Conservation (phyloP, 2,329 filamentous ascomycete species). For the Stagonosporopsis vannaccii region DNA sequence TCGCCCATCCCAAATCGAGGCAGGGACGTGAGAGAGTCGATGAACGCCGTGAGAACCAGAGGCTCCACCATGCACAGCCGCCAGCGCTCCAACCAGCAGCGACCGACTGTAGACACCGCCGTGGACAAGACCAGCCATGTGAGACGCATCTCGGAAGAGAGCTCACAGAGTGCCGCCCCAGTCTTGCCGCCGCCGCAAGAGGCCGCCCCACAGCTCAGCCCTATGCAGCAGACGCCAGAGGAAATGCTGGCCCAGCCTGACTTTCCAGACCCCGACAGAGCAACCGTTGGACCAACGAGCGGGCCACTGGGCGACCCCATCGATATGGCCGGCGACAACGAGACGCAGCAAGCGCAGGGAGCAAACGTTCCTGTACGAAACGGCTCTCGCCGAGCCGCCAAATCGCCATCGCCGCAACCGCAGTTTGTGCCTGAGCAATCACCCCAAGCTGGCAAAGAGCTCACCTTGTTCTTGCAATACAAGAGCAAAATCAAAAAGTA, state of each 20-base stretch:
- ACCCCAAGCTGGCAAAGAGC: slow-evolving; percentile 80
- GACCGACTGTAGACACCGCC: slow-evolving; percentile 63
- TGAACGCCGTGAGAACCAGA: slow-evolving; percentile 72
- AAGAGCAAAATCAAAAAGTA: slow-evolving; percentile 98
- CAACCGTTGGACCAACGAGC: slow-evolving; percentile 42
- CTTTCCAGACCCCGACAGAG: slow-evolving; percentile 38
- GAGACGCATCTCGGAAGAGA: slow-evolving; percentile 70
- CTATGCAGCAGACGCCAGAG: slow-evolving; percentile 65
- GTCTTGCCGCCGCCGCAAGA: slow-evolving; percentile 46
- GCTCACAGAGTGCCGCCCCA: slow-evolving; percentile 50
- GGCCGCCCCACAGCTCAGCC: slow-evolving; percentile 40
- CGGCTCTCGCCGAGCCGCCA: slow-evolving; percentile 40
- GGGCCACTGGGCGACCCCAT: slow-evolving; percentile 46
- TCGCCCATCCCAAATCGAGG: slow-evolving; percentile 86
- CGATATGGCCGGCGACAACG: slow-evolving; percentile 34
- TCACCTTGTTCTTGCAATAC: slow-evolving; percentile 95
- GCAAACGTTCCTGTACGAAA: slow-evolving; percentile 35
- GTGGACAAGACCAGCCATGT: slow-evolving; percentile 61
- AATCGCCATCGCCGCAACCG: slow-evolving; percentile 51
- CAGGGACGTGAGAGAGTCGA: slow-evolving; percentile 81
- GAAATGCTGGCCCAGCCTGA: slow-evolving; percentile 64
- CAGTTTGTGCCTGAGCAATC: slow-evolving; percentile 62
- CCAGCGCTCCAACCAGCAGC: slow-evolving; percentile 58
- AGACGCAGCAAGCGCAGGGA: slow-evolving; percentile 30
- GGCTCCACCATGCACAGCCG: slow-evolving; percentile 63